phyloP scores from a whole-genome alignment of 2,329 filamentous ascomycete species.

The Didymella pinodella region DNA sequence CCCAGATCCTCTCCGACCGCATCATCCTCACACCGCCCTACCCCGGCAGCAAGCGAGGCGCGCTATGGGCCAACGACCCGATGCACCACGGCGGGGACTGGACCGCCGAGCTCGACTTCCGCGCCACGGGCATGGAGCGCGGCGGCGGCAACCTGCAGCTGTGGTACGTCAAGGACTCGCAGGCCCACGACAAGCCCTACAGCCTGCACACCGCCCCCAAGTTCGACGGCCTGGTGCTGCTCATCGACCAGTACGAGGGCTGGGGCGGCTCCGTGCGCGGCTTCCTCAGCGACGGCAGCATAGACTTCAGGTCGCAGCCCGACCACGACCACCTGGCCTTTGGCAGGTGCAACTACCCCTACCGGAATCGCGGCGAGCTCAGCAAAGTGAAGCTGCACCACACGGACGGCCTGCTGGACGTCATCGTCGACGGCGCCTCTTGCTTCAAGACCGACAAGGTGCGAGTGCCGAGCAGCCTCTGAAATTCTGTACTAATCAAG shows the following conservation, averaged over 20 bases:
- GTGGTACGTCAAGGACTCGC: slow-evolving; percentile 82
- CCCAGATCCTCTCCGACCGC: slow-evolving; percentile 81
- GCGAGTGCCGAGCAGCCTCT: slow-evolving; percentile 13
- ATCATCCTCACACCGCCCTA: slow-evolving; percentile 88
- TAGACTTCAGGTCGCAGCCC: slow-evolving; percentile 77
- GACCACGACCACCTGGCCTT: slow-evolving; percentile 88
- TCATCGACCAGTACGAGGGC: slow-evolving; percentile 84
- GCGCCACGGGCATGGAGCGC: slow-evolving; percentile 83
- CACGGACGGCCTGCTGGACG: slow-evolving; percentile 70
- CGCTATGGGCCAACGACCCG: slow-evolving; percentile 76
- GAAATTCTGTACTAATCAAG: slow-evolving; percentile 10
- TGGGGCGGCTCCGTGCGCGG: slow-evolving; percentile 82
- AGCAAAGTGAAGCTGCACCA: slow-evolving; percentile 80
- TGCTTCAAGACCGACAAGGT: slow-evolving; percentile 84
- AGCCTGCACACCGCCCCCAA: slow-evolving; percentile 84
- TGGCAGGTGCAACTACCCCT: slow-evolving; percentile 88
- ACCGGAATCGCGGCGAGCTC: slow-evolving; percentile 88
- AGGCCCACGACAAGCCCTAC: slow-evolving; percentile 69
- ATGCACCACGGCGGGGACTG: slow-evolving; percentile 71
- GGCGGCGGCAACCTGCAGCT: slow-evolving; percentile 90
- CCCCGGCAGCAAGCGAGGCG: slow-evolving; percentile 84
- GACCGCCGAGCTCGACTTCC: slow-evolving; percentile 85
- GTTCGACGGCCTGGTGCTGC: slow-evolving; percentile 90
- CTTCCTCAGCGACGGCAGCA: slow-evolving; percentile 90
- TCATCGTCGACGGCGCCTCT: slow-evolving; percentile 77